A percentile compares a stretch with the other conserved stretches of the same genome.
Evolutionary conservation across 2,329 filamentous ascomycete species (phyloP).

Genomic region (Exophiala aquamarina): DNA sequence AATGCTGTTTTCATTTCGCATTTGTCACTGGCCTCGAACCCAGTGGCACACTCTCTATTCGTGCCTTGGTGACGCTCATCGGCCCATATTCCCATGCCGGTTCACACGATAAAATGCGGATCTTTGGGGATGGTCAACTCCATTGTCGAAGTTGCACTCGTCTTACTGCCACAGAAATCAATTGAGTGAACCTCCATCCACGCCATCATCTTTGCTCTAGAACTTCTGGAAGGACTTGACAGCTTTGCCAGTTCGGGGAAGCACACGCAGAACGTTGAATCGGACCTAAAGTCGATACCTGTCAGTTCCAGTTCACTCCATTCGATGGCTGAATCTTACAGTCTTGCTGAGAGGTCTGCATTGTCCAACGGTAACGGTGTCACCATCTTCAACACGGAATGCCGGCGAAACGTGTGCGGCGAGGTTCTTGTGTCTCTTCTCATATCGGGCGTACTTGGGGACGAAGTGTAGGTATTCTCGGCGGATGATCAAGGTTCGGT

Average conservation of each 20-base stretch:
- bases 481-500: slow-evolving; percentile 98
- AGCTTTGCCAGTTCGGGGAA: slow-evolving; percentile 93
- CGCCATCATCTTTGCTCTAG: slow-evolving; percentile 54
- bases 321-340: slow-evolving; percentile 57
- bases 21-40: slow-evolving; percentile 7
- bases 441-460: slow-evolving; percentile 99
- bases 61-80: slow-evolving; percentile 13
- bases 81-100: slow-evolving; percentile 9
- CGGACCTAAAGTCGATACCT: slow-evolving; percentile 68
- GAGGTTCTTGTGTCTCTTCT: slow-evolving; percentile 99
- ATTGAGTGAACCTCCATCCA: background rate
- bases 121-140: slow-evolving; percentile 3
- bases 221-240: slow-evolving; percentile 99
- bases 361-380: slow-evolving; percentile 98
- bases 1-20: slow-evolving; percentile 9
- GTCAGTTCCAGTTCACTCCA: slow-evolving; percentile 4
- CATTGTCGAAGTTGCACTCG: slow-evolving; percentile 2
- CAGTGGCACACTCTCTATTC: slow-evolving; percentile 19
- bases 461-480: slow-evolving; percentile 99
- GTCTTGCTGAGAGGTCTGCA: slow-evolving; percentile 99
- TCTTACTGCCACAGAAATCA: background rate
- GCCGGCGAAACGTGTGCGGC: slow-evolving; percentile 97
- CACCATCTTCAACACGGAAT: slow-evolving; percentile 99
- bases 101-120: slow-evolving; percentile 5
- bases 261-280: slow-evolving; percentile 99